These are phyloP conservation scores for Stephanodiscus triporus DNA, from an alignment of 108 stramenopile genomes.

Conservation along the genomic window DNA sequence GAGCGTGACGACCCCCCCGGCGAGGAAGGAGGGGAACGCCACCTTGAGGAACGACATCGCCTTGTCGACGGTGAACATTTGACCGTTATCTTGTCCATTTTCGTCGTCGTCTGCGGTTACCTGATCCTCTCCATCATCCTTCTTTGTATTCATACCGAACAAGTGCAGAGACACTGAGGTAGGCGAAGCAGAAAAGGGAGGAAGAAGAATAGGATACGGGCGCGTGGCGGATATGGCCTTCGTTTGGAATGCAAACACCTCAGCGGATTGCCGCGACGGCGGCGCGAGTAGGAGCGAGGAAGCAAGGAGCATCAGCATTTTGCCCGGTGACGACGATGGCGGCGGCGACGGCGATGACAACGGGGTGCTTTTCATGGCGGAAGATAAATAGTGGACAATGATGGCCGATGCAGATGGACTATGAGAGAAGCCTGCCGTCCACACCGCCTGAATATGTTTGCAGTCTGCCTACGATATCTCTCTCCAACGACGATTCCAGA, in stretches of 20 bases:
- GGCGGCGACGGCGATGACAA: not conserved
- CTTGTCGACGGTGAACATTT: not conserved
- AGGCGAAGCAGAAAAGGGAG: constrained; percentile 1
- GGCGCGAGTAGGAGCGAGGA: not conserved
- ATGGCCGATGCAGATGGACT: too few relatives aligned
- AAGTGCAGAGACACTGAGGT: constrained; percentile 11
- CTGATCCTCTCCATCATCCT: not conserved
- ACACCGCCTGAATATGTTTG: too few relatives aligned
- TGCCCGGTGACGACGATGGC: too few relatives aligned
- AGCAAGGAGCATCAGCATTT: not conserved
- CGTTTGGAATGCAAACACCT: constrained; percentile 14
- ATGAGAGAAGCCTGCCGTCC: too few relatives aligned
- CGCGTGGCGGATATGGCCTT: not conserved
- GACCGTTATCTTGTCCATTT: not conserved
- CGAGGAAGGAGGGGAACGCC: constrained; percentile 45
- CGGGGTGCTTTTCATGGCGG: too few relatives aligned
- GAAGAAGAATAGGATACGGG: not conserved
- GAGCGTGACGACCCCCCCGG: constrained; percentile 34
- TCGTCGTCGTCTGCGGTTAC: not conserved
- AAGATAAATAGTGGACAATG: too few relatives aligned
- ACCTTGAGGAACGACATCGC: constrained; percentile 28
- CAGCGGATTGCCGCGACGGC: not conserved
- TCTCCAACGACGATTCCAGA: too few relatives aligned
- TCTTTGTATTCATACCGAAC: constrained; percentile 7
- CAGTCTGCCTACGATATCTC: too few relatives aligned